Evolutionary conservation across 177 flowering plant genomes (phyloP), one percentile per base, ranked within the genome.

Genomic region (Vitis hybrid): DNA sequence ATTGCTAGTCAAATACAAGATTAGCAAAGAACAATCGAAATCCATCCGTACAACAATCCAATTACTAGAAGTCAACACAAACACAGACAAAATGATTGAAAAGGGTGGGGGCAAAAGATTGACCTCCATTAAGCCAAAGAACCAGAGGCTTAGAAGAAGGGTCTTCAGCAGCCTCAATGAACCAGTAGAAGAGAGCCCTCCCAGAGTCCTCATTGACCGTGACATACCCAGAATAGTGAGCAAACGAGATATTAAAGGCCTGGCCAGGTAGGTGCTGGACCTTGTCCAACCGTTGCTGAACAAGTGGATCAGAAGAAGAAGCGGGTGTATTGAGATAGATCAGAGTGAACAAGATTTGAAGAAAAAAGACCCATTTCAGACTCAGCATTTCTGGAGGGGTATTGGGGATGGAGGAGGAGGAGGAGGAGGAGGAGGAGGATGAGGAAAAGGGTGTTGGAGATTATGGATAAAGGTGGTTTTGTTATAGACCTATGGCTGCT

Each of bases 111-210:
- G 26, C 15, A 51, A 56, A 19, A 67, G 68, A 30, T 50, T 52
- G 51, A 87, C 97, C 97, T 84, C 97, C 97, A 74, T 91, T 87
- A 51, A 88, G 87, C 97, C 97, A 91, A 63, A 91, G 87, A 79
- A 88, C 70, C 57, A 91, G 76, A 60, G 97, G 97, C 77, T 88
- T 91, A 13, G 92, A 83, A 71, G 79, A 78, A 67, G 97, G 85
- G 39, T 87, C 89, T 13, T 86, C 84, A 45, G 15, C 81, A 68
- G 97, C 91, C 71, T 91, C 93, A 76, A 88, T 48, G 71, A 91
- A 82, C 92, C 93, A 91, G 70, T 91, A 91, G 71, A 91, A 91
- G 19, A 89, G 76, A 6, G 87, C 79, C 77, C 92, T 88, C 62
- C 90, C 92, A 57, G 78, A 68, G 7, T 71, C 65, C 60, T 88